These are phyloP conservation scores for Lentinula sp. DNA, from an alignment of 768 basidiomycete genomes.

Conservation along the genomic window DNA sequence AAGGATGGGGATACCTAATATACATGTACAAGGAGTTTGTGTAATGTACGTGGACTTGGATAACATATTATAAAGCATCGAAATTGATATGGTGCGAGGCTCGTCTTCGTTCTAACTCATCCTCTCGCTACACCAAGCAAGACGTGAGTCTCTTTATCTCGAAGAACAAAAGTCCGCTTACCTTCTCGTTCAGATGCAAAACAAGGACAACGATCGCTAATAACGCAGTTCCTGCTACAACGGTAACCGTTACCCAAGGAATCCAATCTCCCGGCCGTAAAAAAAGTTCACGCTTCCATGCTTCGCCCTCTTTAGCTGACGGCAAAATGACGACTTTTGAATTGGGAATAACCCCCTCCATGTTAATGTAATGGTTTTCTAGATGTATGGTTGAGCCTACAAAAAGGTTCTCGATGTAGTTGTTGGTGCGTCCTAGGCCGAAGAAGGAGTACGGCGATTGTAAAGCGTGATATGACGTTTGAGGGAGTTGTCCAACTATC, in stretches of 20 bases:
- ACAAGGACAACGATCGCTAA: conserved; percentile 81
- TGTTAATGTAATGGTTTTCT: conserved; percentile 73
- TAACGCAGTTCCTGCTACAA: conserved; percentile 65
- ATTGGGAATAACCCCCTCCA: conserved; percentile 98
- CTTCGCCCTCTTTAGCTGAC: conserved; percentile 41
- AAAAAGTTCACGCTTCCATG: conserved; percentile 88
- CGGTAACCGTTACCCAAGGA: conserved; percentile 91
- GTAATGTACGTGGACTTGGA: neutral
- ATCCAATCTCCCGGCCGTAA: conserved; percentile 96
- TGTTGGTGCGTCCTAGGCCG: conserved; percentile 95
- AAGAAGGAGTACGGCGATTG: conserved; percentile 93
- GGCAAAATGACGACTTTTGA: conserved; percentile 95
- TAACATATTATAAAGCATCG: conserved; percentile 62
- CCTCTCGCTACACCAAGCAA: conserved; percentile 62
- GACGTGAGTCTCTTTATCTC: conserved; percentile 5
- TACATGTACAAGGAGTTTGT: neutral
- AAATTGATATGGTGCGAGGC: conserved; percentile 97
- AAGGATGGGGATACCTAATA: neutral
- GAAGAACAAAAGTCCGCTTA: conserved; percentile 24
- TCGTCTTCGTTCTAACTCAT: conserved; percentile 84
- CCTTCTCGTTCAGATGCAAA: conserved; percentile 91
- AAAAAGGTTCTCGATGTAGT: conserved; percentile 98
- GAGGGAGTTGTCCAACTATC: conserved; percentile 85
- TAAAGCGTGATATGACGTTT: conserved; percentile 87
- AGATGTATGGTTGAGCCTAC: conserved; percentile 84